Evolutionary conservation across 441 rosid species (phyloP).

Genomic region (Pelargonium australe): DNA sequence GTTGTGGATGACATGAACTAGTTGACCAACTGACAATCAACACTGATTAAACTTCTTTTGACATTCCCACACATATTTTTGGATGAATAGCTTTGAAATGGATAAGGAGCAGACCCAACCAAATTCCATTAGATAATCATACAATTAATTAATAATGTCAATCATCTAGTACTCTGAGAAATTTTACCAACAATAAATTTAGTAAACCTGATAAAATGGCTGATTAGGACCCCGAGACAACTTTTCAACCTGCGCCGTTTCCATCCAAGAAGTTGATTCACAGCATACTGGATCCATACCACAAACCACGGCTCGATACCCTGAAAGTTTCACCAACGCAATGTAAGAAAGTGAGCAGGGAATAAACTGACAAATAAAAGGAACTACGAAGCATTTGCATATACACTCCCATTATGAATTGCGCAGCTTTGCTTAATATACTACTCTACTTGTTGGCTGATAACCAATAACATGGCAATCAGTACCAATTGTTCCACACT

Average conservation of each 20-base stretch:
- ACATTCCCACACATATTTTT: too few relatives aligned
- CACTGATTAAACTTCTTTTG: too few relatives aligned
- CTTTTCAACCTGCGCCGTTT: conserved; percentile 68
- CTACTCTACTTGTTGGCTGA: too few relatives aligned
- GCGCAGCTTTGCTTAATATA: not conserved
- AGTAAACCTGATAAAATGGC: conserved; percentile 90
- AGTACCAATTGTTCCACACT: not conserved
- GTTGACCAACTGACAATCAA: too few relatives aligned
- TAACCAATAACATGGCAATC: not conserved
- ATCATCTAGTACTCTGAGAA: not conserved
- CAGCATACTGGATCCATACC: conserved; percentile 97
- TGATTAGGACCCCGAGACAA: conserved; percentile 65
- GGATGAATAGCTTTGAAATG: too few relatives aligned
- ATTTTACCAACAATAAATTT: not conserved
- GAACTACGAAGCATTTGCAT: not conserved
- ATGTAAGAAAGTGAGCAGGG: not conserved
- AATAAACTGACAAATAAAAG: not conserved
- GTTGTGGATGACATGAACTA: too few relatives aligned
- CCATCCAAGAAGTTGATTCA: conserved; percentile 88
- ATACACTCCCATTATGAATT: not conserved
- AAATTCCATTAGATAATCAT: too few relatives aligned
- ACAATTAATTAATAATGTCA: not conserved
- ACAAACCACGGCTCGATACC: conserved; percentile 79
- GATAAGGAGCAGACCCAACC: too few relatives aligned
- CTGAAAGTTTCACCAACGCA: conserved; percentile 31